A percentile compares a stretch with the other conserved stretches of the same genome.
These are phyloP conservation scores for Colletotrichum phormii DNA, from an alignment of 2,329 filamentous ascomycete genomes.

Conservation along the genomic window DNA sequence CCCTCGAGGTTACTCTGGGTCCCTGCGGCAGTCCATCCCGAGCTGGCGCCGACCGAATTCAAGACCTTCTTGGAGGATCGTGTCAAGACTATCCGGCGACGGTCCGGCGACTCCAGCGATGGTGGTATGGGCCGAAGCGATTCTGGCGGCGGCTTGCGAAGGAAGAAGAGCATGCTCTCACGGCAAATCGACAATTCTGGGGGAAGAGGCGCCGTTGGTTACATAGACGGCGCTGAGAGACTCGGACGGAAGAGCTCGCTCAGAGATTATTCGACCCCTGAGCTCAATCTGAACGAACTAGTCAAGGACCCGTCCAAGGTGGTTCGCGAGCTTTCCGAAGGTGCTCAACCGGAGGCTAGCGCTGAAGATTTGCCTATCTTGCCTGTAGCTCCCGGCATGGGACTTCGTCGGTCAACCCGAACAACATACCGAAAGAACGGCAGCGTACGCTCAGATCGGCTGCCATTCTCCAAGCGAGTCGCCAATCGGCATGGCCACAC, in stretches of 20 bases:
- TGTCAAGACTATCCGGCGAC: conserved; percentile 87
- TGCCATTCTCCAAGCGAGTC: conserved; percentile 79
- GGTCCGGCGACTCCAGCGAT: conserved; percentile 79
- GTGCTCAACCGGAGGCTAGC: conserved; percentile 59
- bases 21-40: conserved; percentile 91
- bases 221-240: conserved; percentile 85
- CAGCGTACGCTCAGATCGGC: conserved; percentile 82
- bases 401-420: conserved; percentile 87
- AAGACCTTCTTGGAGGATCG: conserved; percentile 96
- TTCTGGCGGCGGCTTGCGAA: conserved; percentile 71
- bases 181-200: conserved; percentile 84
- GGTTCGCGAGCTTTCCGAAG: conserved; percentile 76
- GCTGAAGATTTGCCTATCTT: conserved; percentile 87
- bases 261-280: conserved; percentile 62
- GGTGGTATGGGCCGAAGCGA: conserved; percentile 61
- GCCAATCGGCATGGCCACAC: conserved; percentile 71
- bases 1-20: conserved; percentile 94
- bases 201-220: conserved; percentile 69
- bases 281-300: conserved; percentile 82
- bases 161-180: conserved; percentile 97
- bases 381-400: conserved; percentile 80
- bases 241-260: conserved; percentile 79
- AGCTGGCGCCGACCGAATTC: conserved; percentile 95
- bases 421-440: conserved; percentile 90
- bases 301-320: conserved; percentile 82